Conservation (phyloP, 495 filamentous ascomycete genomes). For the Podospora pseudopauciseta region DNA sequence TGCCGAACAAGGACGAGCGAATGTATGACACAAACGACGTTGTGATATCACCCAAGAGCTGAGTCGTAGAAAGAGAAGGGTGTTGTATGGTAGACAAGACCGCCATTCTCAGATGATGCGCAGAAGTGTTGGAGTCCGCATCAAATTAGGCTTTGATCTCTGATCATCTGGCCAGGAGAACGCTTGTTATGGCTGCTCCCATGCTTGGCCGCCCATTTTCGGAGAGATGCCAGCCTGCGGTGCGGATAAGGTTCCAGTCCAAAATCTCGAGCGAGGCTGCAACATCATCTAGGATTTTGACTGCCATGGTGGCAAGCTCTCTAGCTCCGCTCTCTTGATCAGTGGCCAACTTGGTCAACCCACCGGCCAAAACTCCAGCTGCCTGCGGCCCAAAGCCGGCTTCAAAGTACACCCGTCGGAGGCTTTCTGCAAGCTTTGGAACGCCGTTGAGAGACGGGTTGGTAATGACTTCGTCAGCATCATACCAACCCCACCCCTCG, state of each 20-base stretch:
- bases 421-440: conserved; percentile 52
- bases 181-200: conserved; percentile 56
- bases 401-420: conserved; percentile 57
- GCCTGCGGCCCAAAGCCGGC: conserved; percentile 40
- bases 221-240: conserved; percentile 61
- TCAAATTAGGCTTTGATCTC: conserved; percentile 15
- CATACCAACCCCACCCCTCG: conserved; percentile 52
- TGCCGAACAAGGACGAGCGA: conserved; percentile 12
- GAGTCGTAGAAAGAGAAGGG: conserved; percentile 50
- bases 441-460: conserved; percentile 44
- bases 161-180: conserved; percentile 45
- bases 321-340: conserved; percentile 57
- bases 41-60: conserved; percentile 19
- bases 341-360: conserved; percentile 44
- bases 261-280: conserved; percentile 23
- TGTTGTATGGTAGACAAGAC: conserved; percentile 47
- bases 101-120: conserved; percentile 1
- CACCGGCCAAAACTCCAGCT: conserved; percentile 41
- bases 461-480: conserved; percentile 41
- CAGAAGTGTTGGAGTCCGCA: background rate
- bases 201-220: conserved; percentile 63
- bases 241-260: conserved; percentile 50
- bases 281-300: conserved; percentile 46
- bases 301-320: conserved; percentile 50
- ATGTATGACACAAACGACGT: conserved; percentile 11